A percentile compares a stretch with the other conserved stretches of the same genome.
Evolutionary conservation across 176 grass and related monocot genomes (phyloP).

Genomic region (Zoysia pacifica): DNA sequence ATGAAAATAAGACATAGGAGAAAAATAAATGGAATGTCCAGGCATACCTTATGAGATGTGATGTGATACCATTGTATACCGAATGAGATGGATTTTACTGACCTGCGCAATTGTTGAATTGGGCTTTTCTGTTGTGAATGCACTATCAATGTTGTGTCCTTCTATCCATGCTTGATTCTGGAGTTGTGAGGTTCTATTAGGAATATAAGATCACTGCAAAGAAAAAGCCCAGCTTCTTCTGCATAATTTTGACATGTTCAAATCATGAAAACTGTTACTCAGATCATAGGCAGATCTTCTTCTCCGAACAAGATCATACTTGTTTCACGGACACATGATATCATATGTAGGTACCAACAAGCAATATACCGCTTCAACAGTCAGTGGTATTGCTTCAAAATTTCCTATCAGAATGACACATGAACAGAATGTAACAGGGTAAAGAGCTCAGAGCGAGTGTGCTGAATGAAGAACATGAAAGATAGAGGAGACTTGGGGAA

Average conservation of each 20-base stretch:
- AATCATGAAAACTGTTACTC: constrained; percentile 31
- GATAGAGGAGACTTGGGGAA: constrained; percentile 33
- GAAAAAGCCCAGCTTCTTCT: neutral
- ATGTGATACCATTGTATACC: constrained; percentile 28
- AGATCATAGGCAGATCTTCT: constrained; percentile 19
- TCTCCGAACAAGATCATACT: too few species aligned
- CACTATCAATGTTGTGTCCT: constrained; percentile 12
- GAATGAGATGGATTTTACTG: constrained; percentile 47
- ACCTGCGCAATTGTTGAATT: constrained; percentile 58
- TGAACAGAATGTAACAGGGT: constrained; percentile 21
- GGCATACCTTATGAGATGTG: constrained; percentile 26
- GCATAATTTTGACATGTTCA: constrained; percentile 24
- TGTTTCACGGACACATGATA: constrained; percentile 44
- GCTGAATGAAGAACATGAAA: constrained; percentile 31
- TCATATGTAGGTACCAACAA: constrained; percentile 60
- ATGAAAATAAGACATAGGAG: constrained; percentile 8
- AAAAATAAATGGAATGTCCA: constrained; percentile 42
- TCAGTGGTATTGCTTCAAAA: neutral
- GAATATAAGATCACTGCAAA: constrained; percentile 20
- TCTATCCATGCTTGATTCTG: constrained; percentile 8
- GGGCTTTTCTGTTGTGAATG: constrained; percentile 34
- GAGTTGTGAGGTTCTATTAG: constrained; percentile 16
- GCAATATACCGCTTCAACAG: too few species aligned
- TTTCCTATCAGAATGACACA: constrained; percentile 31
- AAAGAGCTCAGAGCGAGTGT: constrained; percentile 35